Evolutionary conservation across 208 protist species (phyloP).

Genomic region (Trypanosoma rangeli): DNA sequence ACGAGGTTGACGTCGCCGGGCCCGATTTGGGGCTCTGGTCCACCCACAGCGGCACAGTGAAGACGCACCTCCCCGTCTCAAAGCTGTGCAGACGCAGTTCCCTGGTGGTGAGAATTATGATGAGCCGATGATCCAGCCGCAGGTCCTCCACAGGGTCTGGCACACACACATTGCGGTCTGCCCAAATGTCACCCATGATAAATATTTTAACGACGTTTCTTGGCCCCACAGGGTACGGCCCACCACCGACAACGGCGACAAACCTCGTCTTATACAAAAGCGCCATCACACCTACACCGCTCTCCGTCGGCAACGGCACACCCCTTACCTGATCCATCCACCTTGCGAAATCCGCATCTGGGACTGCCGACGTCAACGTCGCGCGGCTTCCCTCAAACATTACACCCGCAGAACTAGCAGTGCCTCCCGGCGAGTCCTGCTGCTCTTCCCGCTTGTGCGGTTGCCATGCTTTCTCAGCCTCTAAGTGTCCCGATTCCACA

Average conservation of each 20-base stretch:
- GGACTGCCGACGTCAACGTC: not conserved
- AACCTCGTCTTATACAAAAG: constrained; percentile 59
- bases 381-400: not conserved
- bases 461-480: not conserved
- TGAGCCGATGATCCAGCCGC: constrained; percentile 24
- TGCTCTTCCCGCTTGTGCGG: not conserved
- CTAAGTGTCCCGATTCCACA: not conserved
- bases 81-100: constrained; percentile 31
- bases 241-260: constrained; percentile 64
- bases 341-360: not conserved
- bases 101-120: constrained; percentile 27
- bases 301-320: constrained; percentile 21
- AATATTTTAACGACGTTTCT: constrained; percentile 32
- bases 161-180: constrained; percentile 9
- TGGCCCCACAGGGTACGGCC: constrained; percentile 45
- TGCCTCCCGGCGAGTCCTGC: not conserved
- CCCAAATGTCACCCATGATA: constrained; percentile 12
- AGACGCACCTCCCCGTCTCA: constrained; percentile 23
- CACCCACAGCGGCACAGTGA: constrained; percentile 18
- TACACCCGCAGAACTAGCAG: not conserved
- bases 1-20: constrained; percentile 16
- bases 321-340: not conserved
- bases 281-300: constrained; percentile 60
- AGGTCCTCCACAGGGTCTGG: constrained; percentile 20
- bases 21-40: constrained; percentile 15